Percentiles rank a stretch among this genome's conserved stretches.
Evolutionary conservation across 2,329 filamentous ascomycete genomes (phyloP).

Genomic region (Aspergillus alliaceus): DNA sequence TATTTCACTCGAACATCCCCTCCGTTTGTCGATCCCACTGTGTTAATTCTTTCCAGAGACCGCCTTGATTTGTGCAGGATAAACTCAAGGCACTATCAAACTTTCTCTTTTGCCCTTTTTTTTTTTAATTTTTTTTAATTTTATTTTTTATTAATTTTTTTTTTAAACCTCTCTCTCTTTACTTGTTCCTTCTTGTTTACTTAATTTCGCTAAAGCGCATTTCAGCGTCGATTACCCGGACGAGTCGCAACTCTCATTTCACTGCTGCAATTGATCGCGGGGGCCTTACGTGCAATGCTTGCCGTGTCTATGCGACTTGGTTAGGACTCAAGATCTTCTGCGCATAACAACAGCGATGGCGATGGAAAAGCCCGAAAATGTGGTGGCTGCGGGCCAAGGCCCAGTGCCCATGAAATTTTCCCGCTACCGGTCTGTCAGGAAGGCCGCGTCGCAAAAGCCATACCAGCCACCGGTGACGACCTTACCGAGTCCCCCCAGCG

Average conservation of each 20-base stretch:
- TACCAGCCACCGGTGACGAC: conserved; percentile 16
- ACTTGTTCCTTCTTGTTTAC: no score
- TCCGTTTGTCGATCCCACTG: background rate
- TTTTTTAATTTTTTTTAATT: background rate
- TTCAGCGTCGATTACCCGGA: background rate
- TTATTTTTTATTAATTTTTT: background rate
- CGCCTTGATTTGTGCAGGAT: background rate
- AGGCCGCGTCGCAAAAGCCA: conserved; percentile 38
- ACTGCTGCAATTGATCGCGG: background rate
- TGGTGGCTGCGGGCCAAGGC: conserved; percentile 11
- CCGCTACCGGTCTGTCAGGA: conserved; percentile 59
- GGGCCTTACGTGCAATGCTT: background rate
- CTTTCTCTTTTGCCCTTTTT: no score
- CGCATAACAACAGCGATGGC: conserved; percentile 7
- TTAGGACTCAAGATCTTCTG: background rate
- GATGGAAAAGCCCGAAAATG: conserved; percentile 23
- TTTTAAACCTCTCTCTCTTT: background rate
- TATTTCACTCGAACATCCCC: background rate
- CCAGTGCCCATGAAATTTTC: conserved; percentile 49
- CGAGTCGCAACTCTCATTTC: background rate
- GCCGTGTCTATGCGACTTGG: background rate
- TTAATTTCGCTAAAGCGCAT: background rate
- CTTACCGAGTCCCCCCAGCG: conserved; percentile 18
- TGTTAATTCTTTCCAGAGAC: background rate
- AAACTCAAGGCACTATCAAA: background rate